phyloP scores from a whole-genome alignment of 768 basidiomycete genomes.

The Termitomyces sp. region DNA sequence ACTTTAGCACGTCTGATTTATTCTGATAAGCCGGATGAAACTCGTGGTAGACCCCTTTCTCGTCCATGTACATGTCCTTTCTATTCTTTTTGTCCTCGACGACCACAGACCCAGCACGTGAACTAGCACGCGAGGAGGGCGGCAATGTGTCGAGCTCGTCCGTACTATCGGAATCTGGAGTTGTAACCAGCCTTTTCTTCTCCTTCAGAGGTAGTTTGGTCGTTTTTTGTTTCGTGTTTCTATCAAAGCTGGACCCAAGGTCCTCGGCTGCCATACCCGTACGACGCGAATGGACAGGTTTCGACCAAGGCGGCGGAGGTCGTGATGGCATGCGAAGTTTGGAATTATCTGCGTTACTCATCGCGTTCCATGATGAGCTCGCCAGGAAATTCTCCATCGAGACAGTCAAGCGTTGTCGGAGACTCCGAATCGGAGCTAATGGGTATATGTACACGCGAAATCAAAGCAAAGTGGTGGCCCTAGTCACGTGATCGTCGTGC shows the following conservation, averaged over 20 bases:
- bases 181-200: not conserved
- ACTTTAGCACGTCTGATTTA: constrained; percentile 11
- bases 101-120: constrained; percentile 8
- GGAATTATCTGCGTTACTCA: constrained; percentile 1
- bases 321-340: constrained; percentile 10
- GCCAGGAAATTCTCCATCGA: constrained; percentile 11
- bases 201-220: not conserved
- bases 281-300: constrained; percentile 1
- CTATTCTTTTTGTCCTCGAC: constrained; percentile 10
- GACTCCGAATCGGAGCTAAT: not conserved
- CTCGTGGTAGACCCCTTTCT: not conserved
- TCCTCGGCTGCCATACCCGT: constrained; percentile 11
- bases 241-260: constrained; percentile 14
- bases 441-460: constrained; percentile 6
- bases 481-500: not conserved
- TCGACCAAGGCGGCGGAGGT: not conserved
- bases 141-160: constrained; percentile 18
- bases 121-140: constrained; percentile 9
- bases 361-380: constrained; percentile 3
- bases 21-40: not conserved
- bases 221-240: not conserved
- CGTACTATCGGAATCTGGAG: not conserved
- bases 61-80: constrained; percentile 5
- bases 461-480: not conserved
- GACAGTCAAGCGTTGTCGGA: not conserved